These are phyloP conservation scores for Clavariopsis aquatica DNA, from an alignment of 495 filamentous ascomycete genomes.

Conservation along the genomic window DNA sequence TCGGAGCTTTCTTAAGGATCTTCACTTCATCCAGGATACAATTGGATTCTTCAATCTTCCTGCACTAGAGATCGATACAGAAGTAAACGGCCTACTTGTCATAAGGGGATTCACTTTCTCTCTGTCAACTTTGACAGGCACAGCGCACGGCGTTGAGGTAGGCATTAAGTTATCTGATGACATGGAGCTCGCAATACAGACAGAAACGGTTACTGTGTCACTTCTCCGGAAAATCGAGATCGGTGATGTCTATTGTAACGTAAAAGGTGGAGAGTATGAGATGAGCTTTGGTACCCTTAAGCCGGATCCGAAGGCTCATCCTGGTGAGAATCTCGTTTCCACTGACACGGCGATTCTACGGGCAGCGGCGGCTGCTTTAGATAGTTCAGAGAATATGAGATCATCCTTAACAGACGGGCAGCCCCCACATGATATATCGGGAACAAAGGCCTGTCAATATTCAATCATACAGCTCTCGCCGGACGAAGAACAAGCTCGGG, in stretches of 20 bases:
- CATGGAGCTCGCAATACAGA: conserved; percentile 47
- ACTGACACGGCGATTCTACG: conserved; percentile 41
- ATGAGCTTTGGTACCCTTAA: conserved; percentile 44
- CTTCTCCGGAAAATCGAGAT: conserved; percentile 44
- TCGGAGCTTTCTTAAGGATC: conserved; percentile 35
- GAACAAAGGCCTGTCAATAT: conserved; percentile 23
- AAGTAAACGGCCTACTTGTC: conserved; percentile 45
- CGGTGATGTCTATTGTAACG: conserved; percentile 45
- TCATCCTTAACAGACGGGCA: conserved; percentile 36
- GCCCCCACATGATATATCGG: conserved; percentile 32
- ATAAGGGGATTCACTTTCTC: conserved; percentile 45
- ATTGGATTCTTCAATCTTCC: conserved; percentile 48
- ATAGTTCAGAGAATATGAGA: background rate
- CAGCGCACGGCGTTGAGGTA: conserved; percentile 46
- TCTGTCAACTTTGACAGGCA: conserved; percentile 40
- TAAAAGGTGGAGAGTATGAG: conserved; percentile 47
- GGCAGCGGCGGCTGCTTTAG: conserved; percentile 19
- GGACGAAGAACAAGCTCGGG: conserved; percentile 41
- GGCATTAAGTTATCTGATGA: conserved; percentile 46
- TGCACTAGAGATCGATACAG: conserved; percentile 47
- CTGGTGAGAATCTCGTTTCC: conserved; percentile 39
- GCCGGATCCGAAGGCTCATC: conserved; percentile 28
- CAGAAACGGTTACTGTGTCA: conserved; percentile 41
- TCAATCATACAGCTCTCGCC: conserved; percentile 35
- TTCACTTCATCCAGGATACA: conserved; percentile 48